Evolutionary conservation across 2,329 filamentous ascomycete genomes (phyloP).

Genomic region (Talaromyces atroroseus): DNA sequence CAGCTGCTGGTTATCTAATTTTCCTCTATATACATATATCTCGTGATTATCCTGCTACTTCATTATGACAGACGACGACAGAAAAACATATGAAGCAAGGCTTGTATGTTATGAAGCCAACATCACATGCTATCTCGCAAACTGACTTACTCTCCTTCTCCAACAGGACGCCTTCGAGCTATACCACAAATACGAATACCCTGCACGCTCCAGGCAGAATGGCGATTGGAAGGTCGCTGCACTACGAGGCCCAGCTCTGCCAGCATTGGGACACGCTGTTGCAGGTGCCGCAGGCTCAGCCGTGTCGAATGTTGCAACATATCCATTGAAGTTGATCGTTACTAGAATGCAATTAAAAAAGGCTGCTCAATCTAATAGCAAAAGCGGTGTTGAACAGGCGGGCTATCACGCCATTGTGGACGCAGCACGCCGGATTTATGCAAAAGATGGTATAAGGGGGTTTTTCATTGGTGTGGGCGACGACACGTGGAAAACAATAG

Average conservation of each 20-base stretch:
- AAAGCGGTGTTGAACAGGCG: slow-evolving; percentile 46
- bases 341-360: slow-evolving; percentile 77
- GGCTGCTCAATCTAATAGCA: slow-evolving; percentile 33
- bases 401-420: slow-evolving; percentile 64
- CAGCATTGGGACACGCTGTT: slow-evolving; percentile 73
- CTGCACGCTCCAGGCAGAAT: slow-evolving; percentile 18
- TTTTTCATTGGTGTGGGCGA: slow-evolving; percentile 64
- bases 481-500: slow-evolving; percentile 62
- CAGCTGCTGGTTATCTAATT: not conserved
- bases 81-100: slow-evolving; percentile 6
- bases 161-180: slow-evolving; percentile 21
- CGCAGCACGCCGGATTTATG: slow-evolving; percentile 65
- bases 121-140: not conserved
- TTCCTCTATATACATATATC: not conserved
- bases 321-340: slow-evolving; percentile 76
- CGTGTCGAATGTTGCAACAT: slow-evolving; percentile 70
- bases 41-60: not conserved
- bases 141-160: not conserved
- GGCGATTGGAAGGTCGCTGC: slow-evolving; percentile 28
- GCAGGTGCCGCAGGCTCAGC: slow-evolving; percentile 75
- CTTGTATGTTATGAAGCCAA: slow-evolving; percentile 4
- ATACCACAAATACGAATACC: slow-evolving; percentile 34
- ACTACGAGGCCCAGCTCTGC: slow-evolving; percentile 47
- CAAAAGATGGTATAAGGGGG: slow-evolving; percentile 64
- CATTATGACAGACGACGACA: slow-evolving; percentile 12